Conservation (phyloP, 2,329 filamentous ascomycete species). For the Coniochaeta hoffmannii region DNA sequence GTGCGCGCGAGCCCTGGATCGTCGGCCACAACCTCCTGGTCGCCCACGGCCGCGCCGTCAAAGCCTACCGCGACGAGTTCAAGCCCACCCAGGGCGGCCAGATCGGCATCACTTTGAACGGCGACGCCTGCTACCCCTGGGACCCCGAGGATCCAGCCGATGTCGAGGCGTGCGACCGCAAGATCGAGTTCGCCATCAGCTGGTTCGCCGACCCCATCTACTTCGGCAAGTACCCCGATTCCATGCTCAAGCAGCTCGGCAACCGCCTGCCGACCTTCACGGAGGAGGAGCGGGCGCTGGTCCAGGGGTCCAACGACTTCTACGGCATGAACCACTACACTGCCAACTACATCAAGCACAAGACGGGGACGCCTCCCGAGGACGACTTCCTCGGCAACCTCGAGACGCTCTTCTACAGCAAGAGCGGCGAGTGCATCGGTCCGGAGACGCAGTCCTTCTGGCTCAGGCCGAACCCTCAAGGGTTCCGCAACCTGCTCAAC, state of each 20-base stretch:
- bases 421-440: slow-evolving; percentile 66
- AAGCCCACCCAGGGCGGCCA: slow-evolving; percentile 63
- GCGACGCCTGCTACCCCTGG: slow-evolving; percentile 77
- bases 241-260: slow-evolving; percentile 76
- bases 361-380: slow-evolving; percentile 48
- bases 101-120: slow-evolving; percentile 85
- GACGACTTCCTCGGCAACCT: slow-evolving; percentile 72
- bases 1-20: slow-evolving; percentile 71
- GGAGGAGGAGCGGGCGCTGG: slow-evolving; percentile 61
- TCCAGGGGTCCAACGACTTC: slow-evolving; percentile 84
- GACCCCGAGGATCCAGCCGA: slow-evolving; percentile 69
- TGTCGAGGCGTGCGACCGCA: slow-evolving; percentile 68
- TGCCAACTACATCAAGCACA: slow-evolving; percentile 77
- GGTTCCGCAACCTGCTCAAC: slow-evolving; percentile 69
- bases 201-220: slow-evolving; percentile 90
- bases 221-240: slow-evolving; percentile 74
- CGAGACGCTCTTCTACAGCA: slow-evolving; percentile 63
- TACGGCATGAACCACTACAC: slow-evolving; percentile 96
- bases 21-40: slow-evolving; percentile 75
- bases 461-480: slow-evolving; percentile 67
- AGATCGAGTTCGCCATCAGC: slow-evolving; percentile 78
- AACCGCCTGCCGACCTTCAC: slow-evolving; percentile 70
- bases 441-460: slow-evolving; percentile 76
- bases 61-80: slow-evolving; percentile 77
- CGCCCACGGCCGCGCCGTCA: slow-evolving; percentile 73